Percentiles rank a stretch among this genome's conserved stretches.
Conservation (phyloP, 176 grass and related monocot species). For the Carex myosuroides region DNA sequence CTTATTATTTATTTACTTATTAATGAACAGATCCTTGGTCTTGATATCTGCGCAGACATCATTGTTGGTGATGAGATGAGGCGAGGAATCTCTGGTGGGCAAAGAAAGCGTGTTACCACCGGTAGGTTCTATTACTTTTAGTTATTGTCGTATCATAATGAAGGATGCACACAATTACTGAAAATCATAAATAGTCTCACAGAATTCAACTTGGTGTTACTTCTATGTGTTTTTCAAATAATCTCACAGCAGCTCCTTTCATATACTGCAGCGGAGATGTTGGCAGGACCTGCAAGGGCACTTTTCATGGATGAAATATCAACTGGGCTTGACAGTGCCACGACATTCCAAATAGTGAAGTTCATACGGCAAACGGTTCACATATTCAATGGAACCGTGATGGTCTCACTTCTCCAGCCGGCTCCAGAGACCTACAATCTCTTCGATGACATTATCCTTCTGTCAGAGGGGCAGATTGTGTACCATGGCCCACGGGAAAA, state of each 20-base stretch:
- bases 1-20: not conserved
- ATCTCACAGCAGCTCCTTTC: not conserved
- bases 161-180: not conserved
- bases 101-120: slow-evolving; percentile 66
- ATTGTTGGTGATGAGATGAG: slow-evolving; percentile 67
- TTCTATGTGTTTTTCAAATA: not conserved
- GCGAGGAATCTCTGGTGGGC: slow-evolving; percentile 69
- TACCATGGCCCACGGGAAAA: slow-evolving; percentile 46
- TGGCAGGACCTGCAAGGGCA: slow-evolving; percentile 38
- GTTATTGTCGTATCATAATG: not conserved
- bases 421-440: slow-evolving; percentile 45
- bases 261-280: slow-evolving; percentile 37
- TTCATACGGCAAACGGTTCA: slow-evolving; percentile 44
- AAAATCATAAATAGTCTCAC: not conserved
- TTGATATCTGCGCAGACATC: slow-evolving; percentile 59
- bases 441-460: slow-evolving; percentile 42
- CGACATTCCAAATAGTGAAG: slow-evolving; percentile 46
- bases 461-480: slow-evolving; percentile 38
- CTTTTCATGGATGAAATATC: slow-evolving; percentile 62
- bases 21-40: slow-evolving; percentile 43
- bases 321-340: slow-evolving; percentile 46
- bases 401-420: slow-evolving; percentile 48
- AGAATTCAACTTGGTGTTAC: not conserved
- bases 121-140: slow-evolving; percentile 26
- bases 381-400: slow-evolving; percentile 37